A percentile compares a stretch with the other conserved stretches of the same genome.
Conservation (phyloP, 208 protist species). For the Novymonas esmeraldas region DNA sequence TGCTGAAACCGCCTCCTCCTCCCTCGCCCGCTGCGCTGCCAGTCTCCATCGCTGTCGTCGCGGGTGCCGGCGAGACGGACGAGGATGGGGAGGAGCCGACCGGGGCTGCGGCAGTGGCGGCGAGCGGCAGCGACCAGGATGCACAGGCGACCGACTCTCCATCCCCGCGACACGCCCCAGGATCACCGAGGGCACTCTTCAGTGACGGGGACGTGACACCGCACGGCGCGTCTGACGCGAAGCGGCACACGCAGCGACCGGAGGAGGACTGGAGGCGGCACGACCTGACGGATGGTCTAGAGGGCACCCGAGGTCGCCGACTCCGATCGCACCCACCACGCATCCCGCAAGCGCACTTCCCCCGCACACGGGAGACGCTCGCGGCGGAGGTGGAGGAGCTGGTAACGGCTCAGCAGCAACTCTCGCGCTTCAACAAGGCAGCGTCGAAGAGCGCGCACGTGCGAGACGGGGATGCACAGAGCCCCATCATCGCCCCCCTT, state of each 20-base stretch:
- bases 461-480: background rate
- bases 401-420: background rate
- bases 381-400: slow-evolving; percentile 7
- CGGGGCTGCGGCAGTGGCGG: too few species aligned
- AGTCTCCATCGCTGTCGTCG: too few species aligned
- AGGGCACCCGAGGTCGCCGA: background rate
- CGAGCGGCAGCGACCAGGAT: too few species aligned
- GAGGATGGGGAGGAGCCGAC: background rate
- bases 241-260: background rate
- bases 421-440: background rate
- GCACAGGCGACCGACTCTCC: too few species aligned
- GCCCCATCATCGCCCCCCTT: background rate
- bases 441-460: too few species aligned
- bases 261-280: background rate
- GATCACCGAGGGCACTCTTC: too few species aligned
- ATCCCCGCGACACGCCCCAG: too few species aligned
- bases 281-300: background rate
- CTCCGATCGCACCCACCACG: background rate
- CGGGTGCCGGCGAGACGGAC: background rate
- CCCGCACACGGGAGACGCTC: slow-evolving; percentile 1
- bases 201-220: too few species aligned
- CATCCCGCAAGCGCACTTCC: slow-evolving; percentile 18
- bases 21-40: background rate
- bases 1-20: slow-evolving; percentile 14
- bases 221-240: background rate